A percentile compares a stretch with the other conserved stretches of the same genome.
These are phyloP conservation scores for Phoenix dactylifera DNA, from an alignment of 176 grass and related monocot genomes.

Conservation along the genomic window DNA sequence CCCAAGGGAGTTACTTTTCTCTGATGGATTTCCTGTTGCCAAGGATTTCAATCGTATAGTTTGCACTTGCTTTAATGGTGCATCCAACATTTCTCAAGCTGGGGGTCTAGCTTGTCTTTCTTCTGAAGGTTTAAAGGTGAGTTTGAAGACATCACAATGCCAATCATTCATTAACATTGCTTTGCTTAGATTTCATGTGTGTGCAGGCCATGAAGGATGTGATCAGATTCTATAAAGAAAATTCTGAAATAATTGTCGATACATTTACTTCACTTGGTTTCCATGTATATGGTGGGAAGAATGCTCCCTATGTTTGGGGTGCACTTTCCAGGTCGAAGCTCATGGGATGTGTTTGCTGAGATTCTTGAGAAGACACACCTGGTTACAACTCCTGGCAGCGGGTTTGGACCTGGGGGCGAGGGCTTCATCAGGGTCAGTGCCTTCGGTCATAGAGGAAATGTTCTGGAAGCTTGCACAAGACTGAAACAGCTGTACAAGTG, in stretches of 20 bases:
- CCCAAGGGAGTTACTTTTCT: slow-evolving; percentile 83
- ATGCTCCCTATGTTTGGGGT: slow-evolving; percentile 96
- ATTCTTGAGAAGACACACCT: slow-evolving; percentile 77
- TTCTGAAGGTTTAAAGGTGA: slow-evolving; percentile 66
- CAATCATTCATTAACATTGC: no score
- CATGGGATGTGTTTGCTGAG: slow-evolving; percentile 78
- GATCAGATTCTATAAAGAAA: slow-evolving; percentile 84
- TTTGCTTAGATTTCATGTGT: background rate
- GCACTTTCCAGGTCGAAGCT: slow-evolving; percentile 72
- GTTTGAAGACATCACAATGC: background rate
- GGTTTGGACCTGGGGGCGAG: slow-evolving; percentile 81
- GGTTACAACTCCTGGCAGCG: slow-evolving; percentile 81
- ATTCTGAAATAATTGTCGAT: slow-evolving; percentile 72
- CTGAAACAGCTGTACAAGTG: slow-evolving; percentile 51
- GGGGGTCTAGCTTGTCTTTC: slow-evolving; percentile 77
- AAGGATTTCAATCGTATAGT: slow-evolving; percentile 94
- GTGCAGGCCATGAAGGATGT: slow-evolving; percentile 32
- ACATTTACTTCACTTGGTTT: slow-evolving; percentile 83
- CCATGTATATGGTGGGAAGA: slow-evolving; percentile 70
- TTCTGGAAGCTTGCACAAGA: slow-evolving; percentile 52
- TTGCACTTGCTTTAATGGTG: slow-evolving; percentile 82
- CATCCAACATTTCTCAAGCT: slow-evolving; percentile 79
- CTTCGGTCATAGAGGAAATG: slow-evolving; percentile 68
- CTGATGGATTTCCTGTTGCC: slow-evolving; percentile 83
- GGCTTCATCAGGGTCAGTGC: slow-evolving; percentile 78